phyloP scores from a whole-genome alignment of 139 green algal species.

The Haematococcus sp. region DNA sequence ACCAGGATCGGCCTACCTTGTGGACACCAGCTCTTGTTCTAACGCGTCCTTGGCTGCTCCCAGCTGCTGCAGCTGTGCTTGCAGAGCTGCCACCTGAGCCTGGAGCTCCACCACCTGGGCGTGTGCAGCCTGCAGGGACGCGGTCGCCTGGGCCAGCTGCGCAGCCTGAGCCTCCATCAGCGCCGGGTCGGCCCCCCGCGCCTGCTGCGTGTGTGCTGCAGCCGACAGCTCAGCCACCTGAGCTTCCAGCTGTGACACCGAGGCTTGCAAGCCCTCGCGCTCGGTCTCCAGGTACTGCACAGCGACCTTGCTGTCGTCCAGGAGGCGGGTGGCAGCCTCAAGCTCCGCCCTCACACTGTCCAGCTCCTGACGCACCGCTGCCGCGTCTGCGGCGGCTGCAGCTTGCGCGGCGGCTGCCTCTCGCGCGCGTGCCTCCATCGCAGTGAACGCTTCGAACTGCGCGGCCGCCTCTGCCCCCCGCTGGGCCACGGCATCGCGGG shows the following conservation, averaged over 20 bases:
- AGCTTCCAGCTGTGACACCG: background rate
- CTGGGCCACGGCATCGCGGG: background rate
- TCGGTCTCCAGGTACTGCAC: constrained; percentile 11
- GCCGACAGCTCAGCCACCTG: background rate
- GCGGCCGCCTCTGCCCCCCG: background rate
- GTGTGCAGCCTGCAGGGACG: background rate
- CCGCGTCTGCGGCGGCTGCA: background rate
- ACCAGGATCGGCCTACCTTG: too few species aligned
- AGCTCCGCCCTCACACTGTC: background rate
- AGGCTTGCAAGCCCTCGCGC: constrained; percentile 1
- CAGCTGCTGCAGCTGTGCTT: background rate
- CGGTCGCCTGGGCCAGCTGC: background rate
- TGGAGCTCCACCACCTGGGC: background rate
- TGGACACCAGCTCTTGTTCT: too few species aligned
- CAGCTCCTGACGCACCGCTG: background rate
- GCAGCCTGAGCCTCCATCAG: background rate
- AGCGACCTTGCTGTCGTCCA: background rate
- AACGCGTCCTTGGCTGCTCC: too few species aligned
- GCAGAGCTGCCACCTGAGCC: constrained; percentile 2
- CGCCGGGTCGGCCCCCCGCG: background rate
- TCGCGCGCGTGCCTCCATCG: background rate
- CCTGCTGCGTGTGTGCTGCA: background rate
- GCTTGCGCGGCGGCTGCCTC: background rate
- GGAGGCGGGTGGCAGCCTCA: background rate
- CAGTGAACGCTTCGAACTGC: background rate